Percentiles rank a stretch among this genome's conserved stretches.
Conservation (phyloP, 768 basidiomycete species). For the Tulasnella calospora region DNA sequence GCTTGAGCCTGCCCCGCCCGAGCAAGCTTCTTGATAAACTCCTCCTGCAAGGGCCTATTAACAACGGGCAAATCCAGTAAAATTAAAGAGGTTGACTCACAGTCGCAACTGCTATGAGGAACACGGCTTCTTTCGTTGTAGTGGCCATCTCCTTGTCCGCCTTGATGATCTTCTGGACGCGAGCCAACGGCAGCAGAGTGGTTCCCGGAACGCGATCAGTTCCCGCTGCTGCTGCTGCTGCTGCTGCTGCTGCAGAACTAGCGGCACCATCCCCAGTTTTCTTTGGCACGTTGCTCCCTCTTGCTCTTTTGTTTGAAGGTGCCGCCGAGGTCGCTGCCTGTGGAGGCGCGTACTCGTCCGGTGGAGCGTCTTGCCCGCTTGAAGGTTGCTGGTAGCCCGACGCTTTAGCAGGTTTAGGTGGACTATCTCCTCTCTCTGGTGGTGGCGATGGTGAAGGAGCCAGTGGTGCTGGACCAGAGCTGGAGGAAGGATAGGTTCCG, state of each 20-base stretch:
- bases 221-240: neutral
- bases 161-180: constrained; percentile 38
- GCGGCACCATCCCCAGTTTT: neutral
- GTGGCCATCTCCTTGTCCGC: constrained; percentile 38
- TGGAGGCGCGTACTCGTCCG: neutral
- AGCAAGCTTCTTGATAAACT: constrained; percentile 38
- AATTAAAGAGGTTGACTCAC: constrained; percentile 29
- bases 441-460: constrained; percentile 19
- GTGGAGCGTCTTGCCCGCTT: neutral
- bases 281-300: constrained; percentile 9
- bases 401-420: neutral
- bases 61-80: neutral
- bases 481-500: neutral
- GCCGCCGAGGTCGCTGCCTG: neutral
- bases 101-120: constrained; percentile 37
- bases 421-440: neutral
- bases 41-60: constrained; percentile 33
- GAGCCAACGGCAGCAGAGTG: constrained; percentile 35
- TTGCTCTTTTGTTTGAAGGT: constrained; percentile 8
- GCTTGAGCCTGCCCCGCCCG: constrained; percentile 37
- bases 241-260: neutral
- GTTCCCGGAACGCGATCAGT: constrained; percentile 32
- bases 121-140: constrained; percentile 37
- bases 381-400: neutral
- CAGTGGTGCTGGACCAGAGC: neutral